Evolutionary conservation across 2,329 filamentous ascomycete species (phyloP).

Genomic region (Fusarium sacchari): DNA sequence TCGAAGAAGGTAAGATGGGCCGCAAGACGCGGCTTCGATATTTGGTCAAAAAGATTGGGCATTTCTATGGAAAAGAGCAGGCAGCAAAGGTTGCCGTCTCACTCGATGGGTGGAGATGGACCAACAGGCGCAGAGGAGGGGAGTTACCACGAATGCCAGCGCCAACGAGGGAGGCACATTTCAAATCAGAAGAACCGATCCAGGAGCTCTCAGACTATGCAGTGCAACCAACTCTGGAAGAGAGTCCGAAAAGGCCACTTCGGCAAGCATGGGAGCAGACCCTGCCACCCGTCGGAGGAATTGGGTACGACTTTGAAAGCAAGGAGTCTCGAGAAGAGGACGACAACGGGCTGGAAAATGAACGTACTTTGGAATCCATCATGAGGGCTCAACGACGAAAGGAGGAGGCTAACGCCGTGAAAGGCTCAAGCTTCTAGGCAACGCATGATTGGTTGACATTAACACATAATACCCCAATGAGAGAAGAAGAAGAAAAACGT

Average conservation of each 20-base stretch:
- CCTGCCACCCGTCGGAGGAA: not conserved
- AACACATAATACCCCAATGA: not conserved
- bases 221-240: not conserved
- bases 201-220: not conserved
- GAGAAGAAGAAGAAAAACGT: not conserved
- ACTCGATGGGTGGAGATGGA: conserved; percentile 38
- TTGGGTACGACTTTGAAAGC: not conserved
- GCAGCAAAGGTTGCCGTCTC: conserved; percentile 19
- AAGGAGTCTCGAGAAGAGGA: not conserved
- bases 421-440: not conserved
- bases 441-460: not conserved
- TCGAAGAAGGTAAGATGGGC: conserved; percentile 48
- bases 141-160: conserved; percentile 2
- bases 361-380: not conserved
- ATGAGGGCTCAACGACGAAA: conserved; percentile 3
- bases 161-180: not conserved
- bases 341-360: not conserved
- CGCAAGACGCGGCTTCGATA: conserved; percentile 47
- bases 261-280: not conserved
- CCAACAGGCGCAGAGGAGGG: conserved; percentile 12
- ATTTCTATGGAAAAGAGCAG: conserved; percentile 43
- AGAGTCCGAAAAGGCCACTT: not conserved
- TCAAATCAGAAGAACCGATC: not conserved
- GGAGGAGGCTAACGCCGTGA: not conserved
- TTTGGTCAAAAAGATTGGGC: conserved; percentile 40